Evolutionary conservation across 148 eudicot species (phyloP), one percentile per base, ranked within the genome.

Genomic region (Amaranthus hypochondriacus): DNA sequence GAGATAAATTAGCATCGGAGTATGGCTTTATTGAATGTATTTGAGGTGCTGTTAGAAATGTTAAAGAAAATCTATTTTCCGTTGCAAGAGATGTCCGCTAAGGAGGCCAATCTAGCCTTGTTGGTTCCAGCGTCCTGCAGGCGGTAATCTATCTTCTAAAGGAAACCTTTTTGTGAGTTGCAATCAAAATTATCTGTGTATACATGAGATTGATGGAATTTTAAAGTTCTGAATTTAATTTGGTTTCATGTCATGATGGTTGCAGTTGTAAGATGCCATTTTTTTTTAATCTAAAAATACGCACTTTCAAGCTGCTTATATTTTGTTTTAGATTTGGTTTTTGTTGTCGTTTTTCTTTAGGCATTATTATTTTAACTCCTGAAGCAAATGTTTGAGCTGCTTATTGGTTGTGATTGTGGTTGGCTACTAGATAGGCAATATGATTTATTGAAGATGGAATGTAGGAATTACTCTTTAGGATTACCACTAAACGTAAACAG

Each of bases 101-200:
- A 66, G 83, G 69, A 67, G 79, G 46, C 79, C 68, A 57, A 43
- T 69, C 28, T 11, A 64, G 53, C n/a, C 59, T 72, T 66, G 58
- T 66, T 80, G 83, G 69, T 62, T 62, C 70, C 64, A 7, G 79
- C 79, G 76, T 76, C 83, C 79, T 80, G 79, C 83, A 56, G 62
- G 51, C 76, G 69, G 62, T 78, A 66, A 50, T 28, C 50, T 43
- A 28, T 42, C 11, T 56, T 56, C 44, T 71, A 50, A 56, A n/a
- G 59, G 55, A 51, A 57, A 11, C 39, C 42, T 65, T 65, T 67
- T 52, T 60, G 47, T 42, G 7, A 50, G 11, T 59, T 49, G 47
- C 48, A 18, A 4, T 64, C 80, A 44, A 2, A 54, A 56, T 11
- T 50, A 64, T 70, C 48, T 49, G 61, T 74, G 56, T 21, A 54